Evolutionary conservation across 352 stramenopile species (phyloP).

Genomic region (Nothophytophthora sp.): DNA sequence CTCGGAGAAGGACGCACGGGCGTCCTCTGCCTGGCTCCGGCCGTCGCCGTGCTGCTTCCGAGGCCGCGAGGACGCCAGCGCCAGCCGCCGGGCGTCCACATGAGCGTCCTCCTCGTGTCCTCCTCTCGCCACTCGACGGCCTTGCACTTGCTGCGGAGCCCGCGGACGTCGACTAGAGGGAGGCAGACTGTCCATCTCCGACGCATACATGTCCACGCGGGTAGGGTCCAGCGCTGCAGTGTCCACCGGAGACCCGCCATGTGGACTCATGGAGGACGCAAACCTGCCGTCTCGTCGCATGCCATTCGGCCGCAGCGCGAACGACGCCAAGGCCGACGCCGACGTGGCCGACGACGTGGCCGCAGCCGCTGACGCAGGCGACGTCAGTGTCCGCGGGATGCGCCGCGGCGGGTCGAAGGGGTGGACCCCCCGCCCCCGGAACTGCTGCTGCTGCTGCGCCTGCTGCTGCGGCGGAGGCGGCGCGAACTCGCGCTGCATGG

Average conservation of each 20-base stretch:
- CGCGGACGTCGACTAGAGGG: conserved; percentile 5
- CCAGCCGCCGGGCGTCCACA: too few relatives aligned
- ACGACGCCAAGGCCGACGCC: conserved; percentile 10
- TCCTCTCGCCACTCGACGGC: too few relatives aligned
- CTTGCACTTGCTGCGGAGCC: conserved; percentile 21
- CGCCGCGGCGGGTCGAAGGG: conserved; percentile 20
- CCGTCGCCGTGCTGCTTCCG: too few relatives aligned
- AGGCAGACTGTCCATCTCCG: conserved; percentile 2
- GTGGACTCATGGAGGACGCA: conserved; percentile 3
- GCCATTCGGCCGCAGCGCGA: conserved; percentile 14
- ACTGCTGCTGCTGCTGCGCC: conserved; percentile 6
- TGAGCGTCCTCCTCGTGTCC: too few relatives aligned
- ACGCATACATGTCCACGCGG: conserved; percentile 24
- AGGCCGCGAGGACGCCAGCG: too few relatives aligned
- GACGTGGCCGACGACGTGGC: not conserved
- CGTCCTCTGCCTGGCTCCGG: too few relatives aligned
- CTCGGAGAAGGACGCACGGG: too few relatives aligned
- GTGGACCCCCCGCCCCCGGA: conserved; percentile 6
- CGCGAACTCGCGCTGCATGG: conserved; percentile 21
- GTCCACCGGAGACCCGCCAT: conserved; percentile 9
- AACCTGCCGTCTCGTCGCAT: conserved; percentile 10
- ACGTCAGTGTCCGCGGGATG: conserved; percentile 42
- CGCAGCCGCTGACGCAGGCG: not conserved
- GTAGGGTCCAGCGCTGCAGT: conserved; percentile 22
- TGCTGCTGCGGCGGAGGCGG: conserved; percentile 26